phyloP scores from a whole-genome alignment of 1,139 yeast species.

The Lodderomyces jiufengensis region DNA sequence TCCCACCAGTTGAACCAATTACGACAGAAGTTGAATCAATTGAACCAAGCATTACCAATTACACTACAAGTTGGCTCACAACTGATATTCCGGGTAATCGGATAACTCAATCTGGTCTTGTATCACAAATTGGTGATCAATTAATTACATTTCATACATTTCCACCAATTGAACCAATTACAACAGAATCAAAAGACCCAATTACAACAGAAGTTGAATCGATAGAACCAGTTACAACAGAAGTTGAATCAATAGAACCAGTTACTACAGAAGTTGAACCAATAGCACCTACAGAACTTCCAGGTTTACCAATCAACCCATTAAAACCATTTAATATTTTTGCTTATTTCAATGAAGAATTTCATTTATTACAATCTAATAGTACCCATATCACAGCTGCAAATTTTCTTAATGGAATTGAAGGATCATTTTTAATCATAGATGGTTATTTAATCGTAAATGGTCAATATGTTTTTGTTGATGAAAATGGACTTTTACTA shows the following conservation, averaged over 20 bases:
- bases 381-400: conserved; percentile 7
- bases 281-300: not conserved
- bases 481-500: conserved; percentile 2
- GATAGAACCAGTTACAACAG: not conserved
- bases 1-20: not conserved
- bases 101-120: conserved; percentile 3
- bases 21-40: not conserved
- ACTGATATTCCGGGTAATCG: conserved; percentile 3
- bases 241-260: conserved; percentile 1
- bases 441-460: conserved; percentile 6
- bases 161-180: conserved; percentile 24
- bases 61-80: no score
- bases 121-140: conserved; percentile 20
- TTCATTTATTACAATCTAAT: conserved; percentile 4
- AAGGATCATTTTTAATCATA: conserved; percentile 2
- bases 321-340: conserved; percentile 31
- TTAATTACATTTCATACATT: conserved; percentile 30
- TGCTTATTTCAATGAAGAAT: not conserved
- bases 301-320: conserved; percentile 13
- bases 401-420: conserved; percentile 4
- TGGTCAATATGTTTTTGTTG: conserved; percentile 2
- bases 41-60: conserved; percentile 3
- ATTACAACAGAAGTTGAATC: not conserved
- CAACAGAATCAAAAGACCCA: conserved; percentile 1
- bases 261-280: no score